phyloP scores from a whole-genome alignment of 345 rosid genomes.

The Noccaea caerulescens region DNA sequence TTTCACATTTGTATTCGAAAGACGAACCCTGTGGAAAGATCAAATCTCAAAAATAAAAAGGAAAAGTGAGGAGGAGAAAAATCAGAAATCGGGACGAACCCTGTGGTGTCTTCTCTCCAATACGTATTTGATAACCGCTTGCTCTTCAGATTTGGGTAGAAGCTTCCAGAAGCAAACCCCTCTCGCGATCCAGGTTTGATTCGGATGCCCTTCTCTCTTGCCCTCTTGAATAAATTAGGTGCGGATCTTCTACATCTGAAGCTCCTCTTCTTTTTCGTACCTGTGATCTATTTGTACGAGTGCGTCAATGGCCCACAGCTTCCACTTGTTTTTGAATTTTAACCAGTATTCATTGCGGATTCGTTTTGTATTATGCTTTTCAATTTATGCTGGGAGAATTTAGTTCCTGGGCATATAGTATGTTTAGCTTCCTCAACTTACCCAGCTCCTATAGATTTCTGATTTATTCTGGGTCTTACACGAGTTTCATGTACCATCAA shows the following conservation, averaged over 20 bases:
- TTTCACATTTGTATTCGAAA: no score
- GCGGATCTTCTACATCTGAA: conserved; percentile 24
- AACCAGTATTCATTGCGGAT: background rate
- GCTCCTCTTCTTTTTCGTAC: background rate
- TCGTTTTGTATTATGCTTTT: background rate
- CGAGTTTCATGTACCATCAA: background rate
- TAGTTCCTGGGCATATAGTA: background rate
- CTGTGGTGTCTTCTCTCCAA: background rate
- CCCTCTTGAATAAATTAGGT: background rate
- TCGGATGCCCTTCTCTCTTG: background rate
- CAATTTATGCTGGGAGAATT: no score
- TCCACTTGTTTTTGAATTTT: background rate
- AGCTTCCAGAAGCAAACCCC: conserved; percentile 28
- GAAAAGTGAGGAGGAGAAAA: background rate
- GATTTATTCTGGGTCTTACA: background rate
- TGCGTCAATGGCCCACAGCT: conserved; percentile 10
- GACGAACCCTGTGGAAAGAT: no score
- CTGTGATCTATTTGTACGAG: background rate
- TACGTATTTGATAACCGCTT: no score
- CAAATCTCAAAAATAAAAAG: background rate
- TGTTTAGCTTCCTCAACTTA: background rate
- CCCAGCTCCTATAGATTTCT: background rate
- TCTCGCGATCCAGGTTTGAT: conserved; percentile 45
- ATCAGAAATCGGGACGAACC: conserved; percentile 42
- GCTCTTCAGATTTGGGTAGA: conserved; percentile 22